Conservation (phyloP, 208 protist species). For the Acanthamoeba sp. region DNA sequence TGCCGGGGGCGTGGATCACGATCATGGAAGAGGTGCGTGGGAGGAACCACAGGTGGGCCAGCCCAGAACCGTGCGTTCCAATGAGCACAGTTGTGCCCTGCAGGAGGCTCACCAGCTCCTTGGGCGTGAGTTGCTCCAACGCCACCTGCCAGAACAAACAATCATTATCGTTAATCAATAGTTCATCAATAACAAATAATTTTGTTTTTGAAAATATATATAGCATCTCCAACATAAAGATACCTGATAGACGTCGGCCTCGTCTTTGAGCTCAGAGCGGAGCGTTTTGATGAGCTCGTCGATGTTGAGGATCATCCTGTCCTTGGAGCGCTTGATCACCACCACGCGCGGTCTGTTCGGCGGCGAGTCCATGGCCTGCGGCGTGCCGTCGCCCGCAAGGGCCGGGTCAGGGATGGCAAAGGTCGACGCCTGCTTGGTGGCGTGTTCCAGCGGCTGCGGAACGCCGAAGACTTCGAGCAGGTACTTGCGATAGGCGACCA, state of each 20-base stretch:
- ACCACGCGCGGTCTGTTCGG: neutral
- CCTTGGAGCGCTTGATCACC: neutral
- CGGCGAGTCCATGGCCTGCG: neutral
- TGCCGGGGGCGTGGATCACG: constrained; percentile 5
- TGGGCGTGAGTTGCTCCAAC: neutral
- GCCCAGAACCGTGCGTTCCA: neutral
- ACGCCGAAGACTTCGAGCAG: neutral
- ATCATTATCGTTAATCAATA: no score
- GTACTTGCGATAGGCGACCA: neutral
- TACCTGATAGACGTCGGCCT: neutral
- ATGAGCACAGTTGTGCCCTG: constrained; percentile 1
- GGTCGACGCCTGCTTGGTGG: neutral
- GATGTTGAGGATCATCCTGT: neutral
- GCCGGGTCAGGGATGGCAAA: neutral
- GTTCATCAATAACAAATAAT: no score
- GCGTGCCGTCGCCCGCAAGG: neutral
- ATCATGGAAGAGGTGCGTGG: constrained; percentile 24
- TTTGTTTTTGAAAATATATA: neutral
- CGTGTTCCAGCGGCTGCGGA: neutral
- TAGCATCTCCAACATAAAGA: neutral
- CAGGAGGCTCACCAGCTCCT: neutral
- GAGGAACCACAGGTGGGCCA: constrained; percentile 41
- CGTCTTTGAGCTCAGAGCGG: neutral
- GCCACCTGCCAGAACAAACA: neutral
- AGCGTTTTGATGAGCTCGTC: neutral